Base-by-base conservation (phyloP, 805 yeast species). In the Candida xyloterini region DNA sequence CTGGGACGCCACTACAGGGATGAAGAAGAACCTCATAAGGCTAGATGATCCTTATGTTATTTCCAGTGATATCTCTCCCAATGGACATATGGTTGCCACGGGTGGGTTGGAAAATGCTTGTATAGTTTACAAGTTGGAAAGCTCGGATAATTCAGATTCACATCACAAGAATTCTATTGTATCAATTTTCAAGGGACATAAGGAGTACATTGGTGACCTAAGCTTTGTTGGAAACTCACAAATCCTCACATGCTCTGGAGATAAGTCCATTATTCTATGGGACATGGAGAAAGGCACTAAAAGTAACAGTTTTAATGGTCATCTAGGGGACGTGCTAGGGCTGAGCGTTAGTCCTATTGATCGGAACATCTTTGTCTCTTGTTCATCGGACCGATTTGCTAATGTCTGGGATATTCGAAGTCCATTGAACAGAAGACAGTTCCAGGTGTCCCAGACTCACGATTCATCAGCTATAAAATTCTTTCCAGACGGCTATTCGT, bases 51-150 rank as follows among this genome's bases (percentile, higher is more conserved):
- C 79, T 31, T 88, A 93, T 85, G 89, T 85, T 1, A 70, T 85
- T 36, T 66, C 84, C 6, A 82, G 95, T 66, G 88, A 82, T 3
- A 73, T 77, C 20, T 75, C 90, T 1, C 87, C 89, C 1, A 71
- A 76, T 37, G 81, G 84, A 0, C 65, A 68, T 31, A 57, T 80
- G 9, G 80, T 82, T 5, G 96, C 95, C 0, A 74, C 83, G 45
- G 96, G 85, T 0, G 96, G 96, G 0, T 67, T 89, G 44, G 90
- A 84, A 44, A 89, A 89, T 56, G 73, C 76, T 21, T 81, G 95
- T 53, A 78, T 91, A 1, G 66, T 89, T 6, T 86, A 86, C 59
- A 68, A 75, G 23, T 56, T 74, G 10, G 22, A 43, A 32, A n/a
- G 40, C 15, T 26, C 34, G 10, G 40, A 33, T 5, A 35, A 29